Evolutionary conservation across 2,329 filamentous ascomycete species (phyloP).

Genomic region (Colletotrichum magnum): DNA sequence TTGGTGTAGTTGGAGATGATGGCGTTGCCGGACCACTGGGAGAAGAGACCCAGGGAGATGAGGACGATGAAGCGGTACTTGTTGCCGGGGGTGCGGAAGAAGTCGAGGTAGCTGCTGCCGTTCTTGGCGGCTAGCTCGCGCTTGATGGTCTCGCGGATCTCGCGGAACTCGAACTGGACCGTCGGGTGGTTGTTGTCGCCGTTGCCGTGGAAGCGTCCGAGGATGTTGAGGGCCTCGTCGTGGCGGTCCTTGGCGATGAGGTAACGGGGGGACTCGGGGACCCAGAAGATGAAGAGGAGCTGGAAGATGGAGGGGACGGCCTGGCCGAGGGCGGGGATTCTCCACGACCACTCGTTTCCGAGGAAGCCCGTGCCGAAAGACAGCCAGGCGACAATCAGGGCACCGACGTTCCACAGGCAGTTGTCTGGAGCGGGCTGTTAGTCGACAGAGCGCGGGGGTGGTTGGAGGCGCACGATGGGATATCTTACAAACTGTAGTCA

Average conservation of each 20-base stretch:
- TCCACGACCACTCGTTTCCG: constrained; percentile 66
- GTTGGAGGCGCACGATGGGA: not conserved
- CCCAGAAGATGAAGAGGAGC: constrained; percentile 65
- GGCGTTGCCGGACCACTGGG: constrained; percentile 72
- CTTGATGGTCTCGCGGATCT: constrained; percentile 71
- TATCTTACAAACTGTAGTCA: constrained; percentile 63
- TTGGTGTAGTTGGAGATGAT: constrained; percentile 72
- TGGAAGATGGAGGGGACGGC: constrained; percentile 63
- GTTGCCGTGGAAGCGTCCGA: constrained; percentile 52
- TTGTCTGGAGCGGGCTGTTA: constrained; percentile 49
- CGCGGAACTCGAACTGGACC: constrained; percentile 71
- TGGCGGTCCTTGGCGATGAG: constrained; percentile 54
- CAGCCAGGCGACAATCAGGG: constrained; percentile 62
- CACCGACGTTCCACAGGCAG: constrained; percentile 68
- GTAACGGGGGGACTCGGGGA: constrained; percentile 60
- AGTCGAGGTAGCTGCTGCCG: constrained; percentile 66
- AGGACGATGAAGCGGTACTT: constrained; percentile 67
- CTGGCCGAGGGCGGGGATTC: constrained; percentile 64
- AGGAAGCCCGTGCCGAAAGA: constrained; percentile 64
- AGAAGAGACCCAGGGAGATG: constrained; percentile 70
- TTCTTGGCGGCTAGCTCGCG: constrained; percentile 64
- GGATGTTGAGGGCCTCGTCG: constrained; percentile 52
- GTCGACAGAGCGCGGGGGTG: not conserved
- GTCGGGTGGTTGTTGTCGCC: constrained; percentile 57
- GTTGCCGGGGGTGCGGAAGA: constrained; percentile 70